Evolutionary conservation across 768 basidiomycete species (phyloP).

Genomic region (Naganishia vishniacii): DNA sequence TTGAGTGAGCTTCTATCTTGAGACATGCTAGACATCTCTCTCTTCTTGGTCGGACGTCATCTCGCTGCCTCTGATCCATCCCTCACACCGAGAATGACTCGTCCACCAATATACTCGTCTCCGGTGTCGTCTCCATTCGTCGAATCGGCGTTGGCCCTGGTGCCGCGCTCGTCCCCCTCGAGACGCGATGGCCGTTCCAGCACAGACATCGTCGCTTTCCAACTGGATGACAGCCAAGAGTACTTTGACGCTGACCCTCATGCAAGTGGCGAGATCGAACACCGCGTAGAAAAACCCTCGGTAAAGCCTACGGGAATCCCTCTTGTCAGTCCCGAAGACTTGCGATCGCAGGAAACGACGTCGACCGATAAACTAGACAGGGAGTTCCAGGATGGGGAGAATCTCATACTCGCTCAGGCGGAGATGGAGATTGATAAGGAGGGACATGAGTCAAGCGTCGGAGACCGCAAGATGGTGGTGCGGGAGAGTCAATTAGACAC

Average conservation of each 20-base stretch:
- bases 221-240: not conserved
- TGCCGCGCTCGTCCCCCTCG: constrained; percentile 8
- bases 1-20: not conserved
- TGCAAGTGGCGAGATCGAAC: not conserved
- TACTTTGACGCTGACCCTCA: not conserved
- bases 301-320: constrained; percentile 1
- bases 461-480: not conserved
- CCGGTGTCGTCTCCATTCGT: not conserved
- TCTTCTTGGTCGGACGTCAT: no score
- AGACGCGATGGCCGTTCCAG: not conserved
- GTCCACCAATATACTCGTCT: not conserved
- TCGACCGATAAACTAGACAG: constrained; percentile 10
- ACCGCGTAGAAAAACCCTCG: not conserved
- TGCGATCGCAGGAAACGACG: constrained; percentile 6
- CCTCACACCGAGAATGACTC: not conserved
- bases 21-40: not conserved
- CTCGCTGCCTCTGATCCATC: not conserved
- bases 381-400: not conserved
- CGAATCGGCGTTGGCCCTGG: not conserved
- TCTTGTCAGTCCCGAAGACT: not conserved
- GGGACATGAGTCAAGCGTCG: not conserved
- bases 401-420: not conserved
- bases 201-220: not conserved
- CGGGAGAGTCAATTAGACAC: no score
- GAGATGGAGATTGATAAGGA: not conserved